Base-by-base conservation (phyloP, 257 asterid genomes). In the Anisodus tanguticus region DNA sequence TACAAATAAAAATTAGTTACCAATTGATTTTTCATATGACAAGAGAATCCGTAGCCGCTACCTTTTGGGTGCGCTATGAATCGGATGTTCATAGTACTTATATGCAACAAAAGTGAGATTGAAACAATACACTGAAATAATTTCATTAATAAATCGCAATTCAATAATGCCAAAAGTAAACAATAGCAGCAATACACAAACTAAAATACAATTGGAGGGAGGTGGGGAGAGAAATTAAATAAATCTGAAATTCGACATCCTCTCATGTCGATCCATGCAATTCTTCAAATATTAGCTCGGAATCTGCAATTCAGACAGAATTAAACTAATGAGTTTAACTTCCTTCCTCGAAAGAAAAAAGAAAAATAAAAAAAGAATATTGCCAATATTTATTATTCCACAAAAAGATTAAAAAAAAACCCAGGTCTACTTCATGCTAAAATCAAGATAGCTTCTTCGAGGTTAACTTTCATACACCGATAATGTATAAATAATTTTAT, bases 201-300 rank as follows among this genome's bases (percentile, higher is more conserved):
- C 60, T 58, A 62, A 74, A 59, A 81, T 41, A 41, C 45, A 41
- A 3, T 67, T 74, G 22, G 80, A 49, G 9, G 67, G 41, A 51
- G 6, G 39, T 64, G 78, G 16, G 26, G n/a, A 41, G 19, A 57
- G 58, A 82, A 59, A 69, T 69, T 39, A 69, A 57, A 55, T 9
- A 41, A 82, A 77, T 62, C 22, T 41, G 16, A 81, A 71, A 53
- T 82, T 67, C 19, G 89, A 87, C 92, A 90, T 86, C 92, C 91
- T 64, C 88, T 89, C 90, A 84, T 87, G 91, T 85, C 90, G 84
- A 87, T 71, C 43, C 71, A 67, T 49, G 59, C 83, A 70, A 51
- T 79, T 26, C 83, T 31, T 81, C 57, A 68, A 86, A 37, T 86
- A 59, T 83, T 66, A 37, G 68, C 87, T 64, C 8, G 47, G 47